Evolutionary conservation across 495 filamentous ascomycete species (phyloP), one percentile per base, ranked within the genome.

Genomic region (Hypoxylon fuscum): DNA sequence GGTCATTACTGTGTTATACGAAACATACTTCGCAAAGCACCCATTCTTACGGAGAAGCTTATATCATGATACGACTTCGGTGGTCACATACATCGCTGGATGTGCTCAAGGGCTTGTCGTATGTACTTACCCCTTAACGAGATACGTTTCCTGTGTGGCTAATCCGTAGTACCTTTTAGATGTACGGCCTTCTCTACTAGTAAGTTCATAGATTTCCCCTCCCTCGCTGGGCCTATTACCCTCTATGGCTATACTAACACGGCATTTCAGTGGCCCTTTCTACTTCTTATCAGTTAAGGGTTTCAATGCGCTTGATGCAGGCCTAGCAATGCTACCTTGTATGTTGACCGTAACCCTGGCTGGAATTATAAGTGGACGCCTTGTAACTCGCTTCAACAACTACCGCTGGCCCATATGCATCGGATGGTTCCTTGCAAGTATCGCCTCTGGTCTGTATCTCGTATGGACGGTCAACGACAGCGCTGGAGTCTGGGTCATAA

Each of bases 211-310:
- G 3, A 14, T 34, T 23, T 6, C 55, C 25, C 25, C 25, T 3
- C 25, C 8, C 8, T 27, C 25, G 3, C 25, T 27, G 25, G 72
- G 64, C 64, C 76, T 20, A 79, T 75, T 38, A 62, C 54, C 40
- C 47, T 49, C 6, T 27, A 27, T 27, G 25, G 3, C 25, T 27
- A 27, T 27, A 27, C 25, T 27, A 8, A 27, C 25, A 27, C 8
- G 8, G 8, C 8, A 8, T 62, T 91, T 0, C 88, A 90, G 61
- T 88, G 83, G 88, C 25, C 80, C 88, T 0, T 76, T 92, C 20
- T 92, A 87, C 70, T 87, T 87, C 64, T 75, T 85, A 48, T 81
- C 84, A 8, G 79, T 88, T 20, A 83, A 85, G 51, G 81, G 76
- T 42, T 76, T 80, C 45, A 71, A 76, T 0, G 76, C 83, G 0